Conservation (phyloP, 1,139 yeast species). For the Geotrichum reessii region DNA sequence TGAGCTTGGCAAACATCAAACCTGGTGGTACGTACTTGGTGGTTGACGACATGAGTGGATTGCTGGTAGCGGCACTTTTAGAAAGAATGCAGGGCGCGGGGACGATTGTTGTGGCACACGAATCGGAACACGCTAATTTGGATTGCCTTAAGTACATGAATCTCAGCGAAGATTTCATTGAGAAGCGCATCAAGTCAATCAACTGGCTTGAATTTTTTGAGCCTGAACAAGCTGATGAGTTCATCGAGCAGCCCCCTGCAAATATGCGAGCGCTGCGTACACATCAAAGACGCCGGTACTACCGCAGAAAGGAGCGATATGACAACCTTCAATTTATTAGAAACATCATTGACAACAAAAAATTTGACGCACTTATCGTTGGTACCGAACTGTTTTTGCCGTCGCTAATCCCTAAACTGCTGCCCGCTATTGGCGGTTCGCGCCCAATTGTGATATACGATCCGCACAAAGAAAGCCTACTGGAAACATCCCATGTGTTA, state of each 20-base stretch:
- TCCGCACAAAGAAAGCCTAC: constrained; percentile 71
- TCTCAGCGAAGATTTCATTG: constrained; percentile 49
- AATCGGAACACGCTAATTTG: constrained; percentile 84
- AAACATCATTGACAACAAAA: constrained; percentile 47
- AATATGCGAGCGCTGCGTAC: constrained; percentile 54
- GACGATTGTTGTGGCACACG: constrained; percentile 70
- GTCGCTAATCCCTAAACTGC: constrained; percentile 53
- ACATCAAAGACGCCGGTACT: constrained; percentile 60
- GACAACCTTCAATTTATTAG: constrained; percentile 42
- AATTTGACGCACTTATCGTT: constrained; percentile 72
- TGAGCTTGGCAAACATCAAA: constrained; percentile 72
- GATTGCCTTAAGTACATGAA: constrained; percentile 61
- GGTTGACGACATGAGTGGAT: constrained; percentile 88
- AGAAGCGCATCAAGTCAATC: constrained; percentile 57
- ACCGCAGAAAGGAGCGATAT: constrained; percentile 57
- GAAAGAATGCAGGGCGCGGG: constrained; percentile 90
- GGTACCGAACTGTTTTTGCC: constrained; percentile 70
- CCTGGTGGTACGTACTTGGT: constrained; percentile 88
- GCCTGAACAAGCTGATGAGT: constrained; percentile 59
- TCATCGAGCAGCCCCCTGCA: constrained; percentile 40
- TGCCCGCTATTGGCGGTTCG: constrained; percentile 75
- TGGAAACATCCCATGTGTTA: constrained; percentile 65
- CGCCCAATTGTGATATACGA: constrained; percentile 78
- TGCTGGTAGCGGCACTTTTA: constrained; percentile 72
- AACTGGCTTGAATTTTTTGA: constrained; percentile 76